Percentiles rank a stretch among this genome's conserved stretches.
phyloP scores from a whole-genome alignment of 106 monocot genomes.

The Xerophyta viscosa region DNA sequence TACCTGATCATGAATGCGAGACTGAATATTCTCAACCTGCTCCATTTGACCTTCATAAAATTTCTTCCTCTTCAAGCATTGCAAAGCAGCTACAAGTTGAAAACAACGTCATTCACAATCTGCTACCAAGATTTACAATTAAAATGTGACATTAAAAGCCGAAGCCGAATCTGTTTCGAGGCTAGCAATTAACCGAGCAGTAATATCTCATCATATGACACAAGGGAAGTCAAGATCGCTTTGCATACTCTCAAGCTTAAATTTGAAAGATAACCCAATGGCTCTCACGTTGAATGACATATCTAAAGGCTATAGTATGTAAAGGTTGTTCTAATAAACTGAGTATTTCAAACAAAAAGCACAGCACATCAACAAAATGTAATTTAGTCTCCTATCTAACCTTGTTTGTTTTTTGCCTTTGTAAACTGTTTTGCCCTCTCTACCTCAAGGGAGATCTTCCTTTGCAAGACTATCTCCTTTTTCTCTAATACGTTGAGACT shows the following conservation, averaged over 20 bases:
- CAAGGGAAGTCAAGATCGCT: no score
- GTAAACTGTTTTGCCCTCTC: slow-evolving; percentile 73
- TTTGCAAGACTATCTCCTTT: slow-evolving; percentile 62
- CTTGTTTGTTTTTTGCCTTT: slow-evolving; percentile 58
- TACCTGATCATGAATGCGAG: slow-evolving; percentile 73
- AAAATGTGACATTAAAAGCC: not conserved
- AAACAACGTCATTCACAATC: not conserved
- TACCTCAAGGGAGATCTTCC: slow-evolving; percentile 60
- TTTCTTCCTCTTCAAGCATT: slow-evolving; percentile 75
- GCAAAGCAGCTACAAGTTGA: slow-evolving; percentile 44
- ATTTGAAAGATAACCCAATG: no score
- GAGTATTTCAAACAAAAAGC: not conserved
- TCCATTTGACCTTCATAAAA: slow-evolving; percentile 75
- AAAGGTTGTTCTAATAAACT: not conserved
- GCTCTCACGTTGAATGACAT: no score
- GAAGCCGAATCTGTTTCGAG: no score
- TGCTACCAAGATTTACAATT: not conserved
- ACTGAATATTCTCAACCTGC: slow-evolving; percentile 48
- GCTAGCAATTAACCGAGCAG: no score
- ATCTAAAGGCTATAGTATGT: no score
- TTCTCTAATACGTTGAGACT: slow-evolving; percentile 55
- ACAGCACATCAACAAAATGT: not conserved
- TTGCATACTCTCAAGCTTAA: no score
- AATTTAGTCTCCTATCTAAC: slow-evolving; percentile 9
- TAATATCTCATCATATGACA: no score